Evolutionary conservation across 2,329 filamentous ascomycete genomes (phyloP), one percentile per base, ranked within the genome.

Genomic region (Chaetomium olivaceum): DNA sequence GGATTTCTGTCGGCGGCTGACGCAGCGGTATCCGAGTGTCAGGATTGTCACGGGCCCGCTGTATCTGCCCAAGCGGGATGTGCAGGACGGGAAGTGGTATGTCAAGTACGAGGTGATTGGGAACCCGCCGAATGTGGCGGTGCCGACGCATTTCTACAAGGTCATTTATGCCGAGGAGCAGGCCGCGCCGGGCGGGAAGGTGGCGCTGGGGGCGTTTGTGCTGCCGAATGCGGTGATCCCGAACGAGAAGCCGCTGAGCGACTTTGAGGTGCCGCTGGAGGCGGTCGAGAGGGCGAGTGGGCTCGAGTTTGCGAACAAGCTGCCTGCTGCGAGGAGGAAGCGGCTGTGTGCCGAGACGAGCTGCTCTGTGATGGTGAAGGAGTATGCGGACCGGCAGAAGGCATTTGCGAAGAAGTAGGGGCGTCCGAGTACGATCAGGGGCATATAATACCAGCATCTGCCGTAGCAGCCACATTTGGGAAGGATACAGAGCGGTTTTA

Each of bases 141-240:
- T 99, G 61, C 95, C 95, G 3, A 99, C 95, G 25, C 95, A 99
- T 78, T 99, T 99, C 81, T 99, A 97, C 86, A 99, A 99, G 82
- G 92, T 99, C 74, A 95, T 99, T 72, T 96, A 95, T 74, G 95
- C 92, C 29, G 95, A 99, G 80, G 92, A 97, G 74, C 3, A 80
- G 58, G 2, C 19, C 23, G 78, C 75, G 11, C 33, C 59, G 6
- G 83, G 83, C 29, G 91, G 91, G 21, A 89, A 89, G 69, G 95
- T 99, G 39, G 92, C 93, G 36, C 81, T 99, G 43, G 95, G 92
- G 55, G 95, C 95, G 8, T 99, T 99, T 74, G 94, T 99, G 61
- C 83, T 99, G 73, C 95, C 95, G 19, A 99, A 99, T 77, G 93
- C 92, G 1, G 83, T 81, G 21, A 99, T 99, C 72, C 83, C 90